A percentile compares a stretch with the other conserved stretches of the same genome.
Evolutionary conservation across 2,329 filamentous ascomycete species (phyloP).

Genomic region (Trichoderma semiorbis): DNA sequence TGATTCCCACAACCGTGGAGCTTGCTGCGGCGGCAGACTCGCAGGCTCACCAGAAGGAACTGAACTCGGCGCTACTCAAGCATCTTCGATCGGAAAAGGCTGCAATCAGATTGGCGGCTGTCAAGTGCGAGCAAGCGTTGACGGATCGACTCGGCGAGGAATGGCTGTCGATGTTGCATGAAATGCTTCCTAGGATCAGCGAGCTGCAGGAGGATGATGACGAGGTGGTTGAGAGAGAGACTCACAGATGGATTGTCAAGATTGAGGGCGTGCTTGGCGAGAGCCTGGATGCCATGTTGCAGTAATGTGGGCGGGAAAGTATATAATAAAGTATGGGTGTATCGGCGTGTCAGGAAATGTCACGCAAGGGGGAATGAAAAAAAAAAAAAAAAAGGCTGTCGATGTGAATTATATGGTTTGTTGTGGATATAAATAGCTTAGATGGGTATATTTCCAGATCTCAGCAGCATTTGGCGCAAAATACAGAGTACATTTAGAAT

Average conservation of each 20-base stretch:
- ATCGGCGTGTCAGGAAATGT: neutral
- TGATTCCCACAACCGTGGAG: slow-evolving; percentile 74
- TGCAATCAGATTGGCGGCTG: slow-evolving; percentile 72
- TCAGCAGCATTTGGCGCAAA: slow-evolving; percentile 5
- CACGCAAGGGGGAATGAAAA: neutral
- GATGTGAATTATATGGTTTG: neutral
- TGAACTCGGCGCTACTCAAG: slow-evolving; percentile 75
- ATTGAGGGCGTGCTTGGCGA: slow-evolving; percentile 90
- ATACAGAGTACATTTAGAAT: neutral
- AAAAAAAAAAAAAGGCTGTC: neutral
- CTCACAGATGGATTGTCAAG: slow-evolving; percentile 81
- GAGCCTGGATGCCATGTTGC: slow-evolving; percentile 87
- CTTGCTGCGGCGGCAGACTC: slow-evolving; percentile 78
- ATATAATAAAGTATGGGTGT: neutral
- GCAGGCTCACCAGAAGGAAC: slow-evolving; percentile 82
- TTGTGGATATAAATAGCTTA: neutral
- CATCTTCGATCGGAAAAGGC: slow-evolving; percentile 71
- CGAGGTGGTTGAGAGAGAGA: slow-evolving; percentile 86
- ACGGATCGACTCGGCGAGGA: slow-evolving; percentile 84
- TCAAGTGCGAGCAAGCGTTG: slow-evolving; percentile 76
- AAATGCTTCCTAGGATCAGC: slow-evolving; percentile 95
- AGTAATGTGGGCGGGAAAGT: slow-evolving; percentile 47
- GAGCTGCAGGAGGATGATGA: slow-evolving; percentile 96
- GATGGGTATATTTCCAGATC: neutral
- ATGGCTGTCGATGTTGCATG: slow-evolving; percentile 84